These are phyloP conservation scores for Pseudotsuga menziesii DNA, from an alignment of 75 land plant genomes.

Conservation along the genomic window DNA sequence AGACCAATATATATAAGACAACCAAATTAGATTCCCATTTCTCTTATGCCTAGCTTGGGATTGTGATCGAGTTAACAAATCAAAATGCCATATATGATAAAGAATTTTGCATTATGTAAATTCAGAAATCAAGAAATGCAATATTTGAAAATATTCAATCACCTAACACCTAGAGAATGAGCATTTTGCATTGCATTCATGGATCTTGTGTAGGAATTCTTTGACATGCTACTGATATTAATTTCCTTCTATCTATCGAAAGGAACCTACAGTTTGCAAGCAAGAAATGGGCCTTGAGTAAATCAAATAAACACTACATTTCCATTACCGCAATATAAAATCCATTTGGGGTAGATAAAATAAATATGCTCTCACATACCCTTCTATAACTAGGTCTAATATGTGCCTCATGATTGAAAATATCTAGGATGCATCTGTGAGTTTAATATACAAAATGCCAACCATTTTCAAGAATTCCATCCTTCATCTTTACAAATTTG, in stretches of 20 bases:
- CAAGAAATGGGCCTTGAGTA: background rate
- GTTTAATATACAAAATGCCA: too few relatives aligned
- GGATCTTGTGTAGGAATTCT: conserved; percentile 88
- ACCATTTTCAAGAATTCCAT: too few relatives aligned
- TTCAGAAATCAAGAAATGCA: background rate
- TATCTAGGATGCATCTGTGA: too few relatives aligned
- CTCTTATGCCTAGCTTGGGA: conserved; percentile 65
- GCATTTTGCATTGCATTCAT: conserved; percentile 79
- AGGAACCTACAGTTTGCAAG: conserved; percentile 41
- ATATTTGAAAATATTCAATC: background rate
- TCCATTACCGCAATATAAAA: background rate
- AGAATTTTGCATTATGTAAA: background rate
- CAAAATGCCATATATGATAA: background rate
- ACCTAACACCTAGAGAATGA: conserved; percentile 77
- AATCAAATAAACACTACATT: background rate
- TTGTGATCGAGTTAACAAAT: conserved; percentile 31
- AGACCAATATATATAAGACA: conserved; percentile 73
- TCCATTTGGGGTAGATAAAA: too few relatives aligned
- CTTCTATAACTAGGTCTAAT: too few relatives aligned
- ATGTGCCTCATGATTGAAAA: too few relatives aligned
- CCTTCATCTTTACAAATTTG: too few relatives aligned
- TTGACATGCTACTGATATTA: conserved; percentile 76
- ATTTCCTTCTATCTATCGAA: conserved; percentile 66
- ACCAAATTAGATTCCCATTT: conserved; percentile 83
- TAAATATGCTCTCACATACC: too few relatives aligned